phyloP scores from a whole-genome alignment of 2,329 filamentous ascomycete species.

The Passalora sequoiae region DNA sequence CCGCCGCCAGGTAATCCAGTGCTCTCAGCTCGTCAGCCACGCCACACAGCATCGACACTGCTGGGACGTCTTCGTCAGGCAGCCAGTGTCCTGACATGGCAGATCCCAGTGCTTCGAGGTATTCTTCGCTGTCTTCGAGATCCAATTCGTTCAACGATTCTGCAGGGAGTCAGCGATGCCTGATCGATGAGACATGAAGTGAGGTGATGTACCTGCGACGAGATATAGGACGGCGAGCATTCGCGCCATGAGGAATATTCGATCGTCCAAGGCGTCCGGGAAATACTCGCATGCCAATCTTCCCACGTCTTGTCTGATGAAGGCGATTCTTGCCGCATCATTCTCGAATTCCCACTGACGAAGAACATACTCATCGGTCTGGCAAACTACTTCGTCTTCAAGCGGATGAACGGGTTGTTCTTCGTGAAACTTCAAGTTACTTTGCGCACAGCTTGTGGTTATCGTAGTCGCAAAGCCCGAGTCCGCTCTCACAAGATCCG shows the following conservation, averaged over 20 bases:
- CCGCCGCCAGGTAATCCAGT: slow-evolving; percentile 3
- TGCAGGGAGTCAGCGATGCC: too few relatives aligned
- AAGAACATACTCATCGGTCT: slow-evolving; percentile 4
- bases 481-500: neutral
- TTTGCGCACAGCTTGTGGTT: neutral
- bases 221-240: slow-evolving; percentile 6
- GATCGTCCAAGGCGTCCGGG: slow-evolving; percentile 3
- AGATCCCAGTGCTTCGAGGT: slow-evolving; percentile 7
- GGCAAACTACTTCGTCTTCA: neutral
- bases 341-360: slow-evolving; percentile 7
- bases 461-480: neutral
- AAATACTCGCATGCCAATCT: slow-evolving; percentile 7
- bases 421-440: too few relatives aligned
- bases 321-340: slow-evolving; percentile 1
- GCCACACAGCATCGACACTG: slow-evolving; percentile 7
- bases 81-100: slow-evolving; percentile 6
- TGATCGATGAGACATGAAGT: too few relatives aligned
- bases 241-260: slow-evolving; percentile 5
- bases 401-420: neutral
- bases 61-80: slow-evolving; percentile 6
- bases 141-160: slow-evolving; percentile 5
- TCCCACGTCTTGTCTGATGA: slow-evolving; percentile 1
- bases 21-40: slow-evolving; percentile 6
- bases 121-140: slow-evolving; percentile 8
- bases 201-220: slow-evolving; percentile 4